phyloP scores from a whole-genome alignment of 768 basidiomycete species.

The Macrolepiota fuliginosa region DNA sequence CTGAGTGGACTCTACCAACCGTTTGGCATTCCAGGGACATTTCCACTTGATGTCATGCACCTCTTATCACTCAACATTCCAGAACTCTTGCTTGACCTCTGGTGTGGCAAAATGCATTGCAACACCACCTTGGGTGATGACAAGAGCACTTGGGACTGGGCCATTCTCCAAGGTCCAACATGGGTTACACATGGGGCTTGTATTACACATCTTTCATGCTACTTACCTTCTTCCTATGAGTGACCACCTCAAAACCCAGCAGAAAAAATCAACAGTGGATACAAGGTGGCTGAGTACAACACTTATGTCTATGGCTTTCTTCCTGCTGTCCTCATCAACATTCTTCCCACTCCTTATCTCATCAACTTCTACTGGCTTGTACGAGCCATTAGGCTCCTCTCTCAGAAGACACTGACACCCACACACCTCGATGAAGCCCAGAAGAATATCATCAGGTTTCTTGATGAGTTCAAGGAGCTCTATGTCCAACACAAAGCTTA shows the following conservation, averaged over 20 bases:
- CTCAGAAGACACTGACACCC: constrained; percentile 24
- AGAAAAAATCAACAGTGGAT: constrained; percentile 35
- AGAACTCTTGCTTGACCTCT: constrained; percentile 32
- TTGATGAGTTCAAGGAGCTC: constrained; percentile 28
- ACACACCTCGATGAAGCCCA: constrained; percentile 23
- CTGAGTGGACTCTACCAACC: constrained; percentile 28
- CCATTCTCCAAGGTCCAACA: constrained; percentile 18
- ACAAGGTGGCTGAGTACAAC: constrained; percentile 35
- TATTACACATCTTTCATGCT: no score
- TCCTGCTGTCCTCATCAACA: constrained; percentile 26
- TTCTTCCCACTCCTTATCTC: constrained; percentile 29
- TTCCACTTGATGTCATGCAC: constrained; percentile 44
- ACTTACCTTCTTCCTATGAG: no score
- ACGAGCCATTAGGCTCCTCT: constrained; percentile 20
- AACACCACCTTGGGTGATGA: constrained; percentile 17
- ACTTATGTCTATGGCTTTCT: constrained; percentile 31
- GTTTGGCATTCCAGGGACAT: constrained; percentile 31
- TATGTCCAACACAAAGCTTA: neutral
- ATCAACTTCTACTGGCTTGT: constrained; percentile 32
- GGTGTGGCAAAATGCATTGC: constrained; percentile 27
- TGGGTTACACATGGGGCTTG: no score
- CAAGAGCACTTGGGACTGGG: constrained; percentile 26
- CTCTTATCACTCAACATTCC: constrained; percentile 30
- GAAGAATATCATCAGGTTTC: constrained; percentile 21
- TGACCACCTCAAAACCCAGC: constrained; percentile 27